Percentiles rank a stretch among this genome's conserved stretches.
phyloP scores from a whole-genome alignment of 352 stramenopile species.

The Phytophthora hybrid region DNA sequence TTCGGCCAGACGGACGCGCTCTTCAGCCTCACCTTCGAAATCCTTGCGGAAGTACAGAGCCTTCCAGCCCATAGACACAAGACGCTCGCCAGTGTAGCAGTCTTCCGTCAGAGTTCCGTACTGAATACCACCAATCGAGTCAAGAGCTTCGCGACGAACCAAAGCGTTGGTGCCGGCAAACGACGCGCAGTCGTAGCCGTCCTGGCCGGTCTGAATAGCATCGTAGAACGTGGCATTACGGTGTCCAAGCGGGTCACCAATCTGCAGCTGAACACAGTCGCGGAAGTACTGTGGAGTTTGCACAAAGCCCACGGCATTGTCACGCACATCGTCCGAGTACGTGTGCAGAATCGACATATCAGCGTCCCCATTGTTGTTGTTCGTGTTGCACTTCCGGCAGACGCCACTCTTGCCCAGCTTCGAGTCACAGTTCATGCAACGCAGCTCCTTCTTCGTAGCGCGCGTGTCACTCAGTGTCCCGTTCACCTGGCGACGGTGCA shows the following conservation, averaged over 20 bases:
- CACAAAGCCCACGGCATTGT: constrained; percentile 85
- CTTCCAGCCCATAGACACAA: constrained; percentile 88
- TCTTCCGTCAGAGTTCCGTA: constrained; percentile 89
- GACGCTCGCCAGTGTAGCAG: constrained; percentile 78
- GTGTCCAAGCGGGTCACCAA: constrained; percentile 83
- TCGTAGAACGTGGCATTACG: constrained; percentile 89
- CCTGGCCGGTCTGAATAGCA: constrained; percentile 84
- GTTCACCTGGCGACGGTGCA: constrained; percentile 88
- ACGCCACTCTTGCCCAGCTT: constrained; percentile 80
- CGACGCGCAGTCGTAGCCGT: constrained; percentile 84
- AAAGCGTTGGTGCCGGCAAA: constrained; percentile 86
- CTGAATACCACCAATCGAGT: constrained; percentile 88
- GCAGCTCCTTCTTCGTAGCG: constrained; percentile 76
- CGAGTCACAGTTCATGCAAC: constrained; percentile 75
- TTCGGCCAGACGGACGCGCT: constrained; percentile 84
- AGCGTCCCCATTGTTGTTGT: constrained; percentile 53
- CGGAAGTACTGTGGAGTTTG: constrained; percentile 89
- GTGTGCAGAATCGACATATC: constrained; percentile 72
- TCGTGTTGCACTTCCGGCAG: constrained; percentile 83
- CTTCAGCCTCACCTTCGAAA: constrained; percentile 79
- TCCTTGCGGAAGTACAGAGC: constrained; percentile 89
- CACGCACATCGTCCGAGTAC: constrained; percentile 85
- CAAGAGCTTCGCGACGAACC: constrained; percentile 83
- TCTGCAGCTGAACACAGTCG: constrained; percentile 85
- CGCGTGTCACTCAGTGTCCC: constrained; percentile 79